These are phyloP conservation scores for Hypoxylon fragiforme DNA, from an alignment of 495 filamentous ascomycete genomes.

Conservation along the genomic window DNA sequence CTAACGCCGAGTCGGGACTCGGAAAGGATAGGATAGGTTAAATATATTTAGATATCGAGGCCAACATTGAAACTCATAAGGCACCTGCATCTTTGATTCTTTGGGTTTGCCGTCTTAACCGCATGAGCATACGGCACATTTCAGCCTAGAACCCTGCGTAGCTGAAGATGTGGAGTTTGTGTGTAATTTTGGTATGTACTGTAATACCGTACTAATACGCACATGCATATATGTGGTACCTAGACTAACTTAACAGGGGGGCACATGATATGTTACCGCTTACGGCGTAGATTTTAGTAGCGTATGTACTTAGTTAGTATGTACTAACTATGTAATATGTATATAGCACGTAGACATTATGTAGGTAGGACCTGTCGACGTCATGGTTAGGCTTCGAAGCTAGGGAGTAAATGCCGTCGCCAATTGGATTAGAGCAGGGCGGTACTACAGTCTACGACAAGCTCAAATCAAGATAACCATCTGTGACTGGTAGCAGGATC, in stretches of 20 bases:
- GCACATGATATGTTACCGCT: not conserved
- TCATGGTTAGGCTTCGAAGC: no score
- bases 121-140: conserved; percentile 17
- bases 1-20: conserved; percentile 7
- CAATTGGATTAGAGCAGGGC: not conserved
- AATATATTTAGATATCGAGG: not conserved
- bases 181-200: not conserved
- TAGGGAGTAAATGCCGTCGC: not conserved
- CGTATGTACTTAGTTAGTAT: no score
- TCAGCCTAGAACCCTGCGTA: conserved; percentile 4
- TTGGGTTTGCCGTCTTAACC: conserved; percentile 30
- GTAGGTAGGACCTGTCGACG: not conserved
- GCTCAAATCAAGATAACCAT: no score
- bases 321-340: no score
- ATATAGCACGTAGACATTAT: no score
- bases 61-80: not conserved
- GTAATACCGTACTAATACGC: no score
- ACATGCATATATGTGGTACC: no score
- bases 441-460: not conserved
- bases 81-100: no score
- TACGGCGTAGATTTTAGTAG: no score
- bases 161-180: conserved; percentile 14
- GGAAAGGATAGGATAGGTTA: not conserved
- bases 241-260: not conserved
- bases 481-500: no score